phyloP scores from a whole-genome alignment of 805 yeast species.

The Blastobotrys peoriensis region DNA sequence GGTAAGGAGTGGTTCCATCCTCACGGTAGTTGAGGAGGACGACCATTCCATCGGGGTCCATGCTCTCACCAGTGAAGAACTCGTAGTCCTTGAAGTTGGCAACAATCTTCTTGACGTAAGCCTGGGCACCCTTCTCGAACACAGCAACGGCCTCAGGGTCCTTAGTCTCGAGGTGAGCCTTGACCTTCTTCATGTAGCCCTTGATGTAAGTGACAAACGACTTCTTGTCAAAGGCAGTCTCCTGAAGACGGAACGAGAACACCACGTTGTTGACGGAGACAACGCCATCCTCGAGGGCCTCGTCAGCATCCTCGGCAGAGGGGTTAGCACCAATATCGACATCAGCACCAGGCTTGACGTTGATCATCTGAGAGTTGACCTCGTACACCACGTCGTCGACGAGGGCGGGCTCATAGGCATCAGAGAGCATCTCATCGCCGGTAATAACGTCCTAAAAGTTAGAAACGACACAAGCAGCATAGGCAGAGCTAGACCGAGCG shows the following conservation, averaged over 20 bases:
- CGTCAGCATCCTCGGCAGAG: conserved; percentile 93
- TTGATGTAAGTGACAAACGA: conserved; percentile 94
- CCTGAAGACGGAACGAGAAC: conserved; percentile 96
- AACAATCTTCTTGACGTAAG: conserved; percentile 93
- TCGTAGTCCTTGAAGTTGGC: conserved; percentile 98
- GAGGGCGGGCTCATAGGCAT: conserved; percentile 84
- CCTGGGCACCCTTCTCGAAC: conserved; percentile 96
- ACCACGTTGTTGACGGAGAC: conserved; percentile 97
- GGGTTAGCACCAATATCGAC: conserved; percentile 99
- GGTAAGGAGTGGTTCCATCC: conserved; percentile 97
- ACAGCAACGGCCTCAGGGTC: conserved; percentile 80
- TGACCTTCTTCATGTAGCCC: conserved; percentile 97
- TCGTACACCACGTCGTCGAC: conserved; percentile 93
- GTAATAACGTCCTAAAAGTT: conserved; percentile 74
- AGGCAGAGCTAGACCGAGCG: neutral
- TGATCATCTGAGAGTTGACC: conserved; percentile 93
- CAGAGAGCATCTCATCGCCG: conserved; percentile 89
- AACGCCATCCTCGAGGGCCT: conserved; percentile 75
- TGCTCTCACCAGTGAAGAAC: conserved; percentile 98
- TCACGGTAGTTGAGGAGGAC: conserved; percentile 99
- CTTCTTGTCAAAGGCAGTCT: conserved; percentile 95
- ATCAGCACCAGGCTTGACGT: conserved; percentile 77
- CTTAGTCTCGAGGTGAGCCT: conserved; percentile 82
- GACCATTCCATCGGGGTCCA: conserved; percentile 99
- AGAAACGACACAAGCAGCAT: conserved; percentile 29